Evolutionary conservation across 805 yeast species (phyloP).

Genomic region (Monosporozyma servazzii): DNA sequence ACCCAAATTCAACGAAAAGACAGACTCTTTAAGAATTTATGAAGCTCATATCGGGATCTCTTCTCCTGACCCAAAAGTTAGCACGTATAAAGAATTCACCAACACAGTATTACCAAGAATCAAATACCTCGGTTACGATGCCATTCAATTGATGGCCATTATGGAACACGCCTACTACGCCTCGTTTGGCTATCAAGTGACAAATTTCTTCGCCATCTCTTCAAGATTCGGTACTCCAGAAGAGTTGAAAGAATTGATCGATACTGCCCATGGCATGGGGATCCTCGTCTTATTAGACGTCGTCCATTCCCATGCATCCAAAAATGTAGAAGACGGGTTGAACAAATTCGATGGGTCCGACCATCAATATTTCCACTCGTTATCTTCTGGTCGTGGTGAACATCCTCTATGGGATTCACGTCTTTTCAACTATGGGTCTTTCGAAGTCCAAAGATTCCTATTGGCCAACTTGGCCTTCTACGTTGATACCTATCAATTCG

Average conservation of each 20-base stretch:
- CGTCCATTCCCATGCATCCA: constrained; percentile 94
- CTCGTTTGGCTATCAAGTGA: constrained; percentile 94
- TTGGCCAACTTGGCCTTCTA: constrained; percentile 77
- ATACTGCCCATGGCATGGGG: constrained; percentile 84
- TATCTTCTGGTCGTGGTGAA: constrained; percentile 66
- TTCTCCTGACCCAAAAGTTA: constrained; percentile 77
- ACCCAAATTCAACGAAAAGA: constrained; percentile 41
- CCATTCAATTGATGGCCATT: constrained; percentile 92
- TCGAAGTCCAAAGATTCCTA: constrained; percentile 82
- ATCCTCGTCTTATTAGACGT: constrained; percentile 81
- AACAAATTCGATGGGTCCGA: constrained; percentile 93
- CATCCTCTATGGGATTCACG: constrained; percentile 97
- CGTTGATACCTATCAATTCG: constrained; percentile 76
- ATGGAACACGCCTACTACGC: constrained; percentile 99
- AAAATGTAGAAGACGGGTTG: constrained; percentile 87
- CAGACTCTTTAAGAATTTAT: constrained; percentile 59
- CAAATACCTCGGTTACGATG: constrained; percentile 77
- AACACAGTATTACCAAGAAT: constrained; percentile 73
- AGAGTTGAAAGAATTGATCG: constrained; percentile 81
- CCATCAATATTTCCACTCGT: constrained; percentile 82
- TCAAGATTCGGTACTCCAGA: constrained; percentile 95
- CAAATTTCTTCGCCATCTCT: constrained; percentile 81
- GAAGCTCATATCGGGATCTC: constrained; percentile 97
- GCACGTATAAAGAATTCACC: constrained; percentile 80
- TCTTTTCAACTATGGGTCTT: constrained; percentile 80